phyloP scores from a whole-genome alignment of 2,329 filamentous ascomycete genomes.

The Venturia asperata region DNA sequence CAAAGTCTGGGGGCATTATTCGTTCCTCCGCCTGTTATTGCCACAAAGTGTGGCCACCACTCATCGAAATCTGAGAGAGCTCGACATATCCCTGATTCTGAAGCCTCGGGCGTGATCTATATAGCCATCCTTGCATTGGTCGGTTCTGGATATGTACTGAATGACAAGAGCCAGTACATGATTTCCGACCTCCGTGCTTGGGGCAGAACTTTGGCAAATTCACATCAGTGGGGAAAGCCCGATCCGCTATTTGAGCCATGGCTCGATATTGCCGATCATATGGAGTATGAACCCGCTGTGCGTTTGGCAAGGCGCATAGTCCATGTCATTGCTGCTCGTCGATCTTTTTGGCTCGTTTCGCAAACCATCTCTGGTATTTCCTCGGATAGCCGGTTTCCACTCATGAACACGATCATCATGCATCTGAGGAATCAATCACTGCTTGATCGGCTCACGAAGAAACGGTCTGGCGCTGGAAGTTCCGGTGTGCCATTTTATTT shows the following conservation, averaged over 20 bases:
- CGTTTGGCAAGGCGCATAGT: slow-evolving; percentile 45
- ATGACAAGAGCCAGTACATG: slow-evolving; percentile 34
- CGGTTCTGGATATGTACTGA: slow-evolving; percentile 29
- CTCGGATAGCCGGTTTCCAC: slow-evolving; percentile 2
- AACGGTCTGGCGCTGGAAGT: slow-evolving; percentile 1
- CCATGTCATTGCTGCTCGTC: slow-evolving; percentile 42
- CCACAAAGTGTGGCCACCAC: slow-evolving; percentile 24
- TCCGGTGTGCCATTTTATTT: slow-evolving; percentile 23
- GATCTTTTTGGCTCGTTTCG: slow-evolving; percentile 35
- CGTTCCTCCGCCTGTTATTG: slow-evolving; percentile 30
- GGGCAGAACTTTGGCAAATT: slow-evolving; percentile 28
- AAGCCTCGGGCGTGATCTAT: slow-evolving; percentile 37
- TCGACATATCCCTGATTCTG: slow-evolving; percentile 29
- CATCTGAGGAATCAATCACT: slow-evolving; percentile 4
- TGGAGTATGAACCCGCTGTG: slow-evolving; percentile 47
- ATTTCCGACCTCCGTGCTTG: slow-evolving; percentile 33
- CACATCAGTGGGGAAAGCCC: slow-evolving; percentile 22
- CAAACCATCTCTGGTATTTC: slow-evolving; percentile 37
- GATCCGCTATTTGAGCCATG: slow-evolving; percentile 29
- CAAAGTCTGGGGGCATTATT: slow-evolving; percentile 30
- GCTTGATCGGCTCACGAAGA: background rate
- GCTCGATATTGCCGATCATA: slow-evolving; percentile 31
- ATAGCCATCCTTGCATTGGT: slow-evolving; percentile 33
- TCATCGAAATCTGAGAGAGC: background rate
- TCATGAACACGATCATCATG: slow-evolving; percentile 14